Evolutionary conservation across 2,329 filamentous ascomycete genomes (phyloP), one percentile per base, ranked within the genome.

Genomic region (Penicillium sp.): DNA sequence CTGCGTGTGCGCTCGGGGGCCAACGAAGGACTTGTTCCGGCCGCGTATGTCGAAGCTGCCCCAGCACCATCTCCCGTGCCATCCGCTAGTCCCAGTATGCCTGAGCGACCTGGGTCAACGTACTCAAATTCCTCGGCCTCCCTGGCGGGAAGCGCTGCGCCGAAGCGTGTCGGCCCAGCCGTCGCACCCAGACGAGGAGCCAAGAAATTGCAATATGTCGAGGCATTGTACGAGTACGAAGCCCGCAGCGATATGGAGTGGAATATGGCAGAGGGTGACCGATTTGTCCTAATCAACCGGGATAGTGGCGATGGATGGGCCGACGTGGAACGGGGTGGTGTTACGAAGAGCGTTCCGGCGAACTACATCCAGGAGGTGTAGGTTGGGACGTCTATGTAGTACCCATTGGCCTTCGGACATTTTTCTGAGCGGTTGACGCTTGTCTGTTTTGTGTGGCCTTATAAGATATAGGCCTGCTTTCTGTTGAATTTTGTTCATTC

Each of bases 261-360:
- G 75, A 91, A 83, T 69, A 99, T 99, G 91, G 73, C 74, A 0
- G 93, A 96, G 75, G 94, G 94, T 0, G 94, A 99, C 76, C 84
- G 87, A 51, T 96, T 99, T 69, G 92, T 99, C 39, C 80, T 99
- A 33, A 86, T 97, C 60, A 92, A 88, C 68, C 87, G 90, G 56
- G 93, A 97, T 71, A 84, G 87, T 0, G 94, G 94, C 1, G 94
- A 97, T 78, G 94, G 94, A 0, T 99, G 94, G 94, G 91, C 88
- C 29, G 94, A 97, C 78, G 94, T 99, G 19, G 94, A 97, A 79
- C 92, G 91, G 75, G 92, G 91, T 19, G 93, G 93, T 1, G 80
- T 87, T 41, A 91, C 88, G 49, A 93, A 87, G 71, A 96, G 92
- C 73, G 94, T 99, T 53, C 94, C 94, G 45, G 93, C 93, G 38